Evolutionary conservation across 164 flowering plant species (phyloP).

Genomic region (Annona squamosa): DNA sequence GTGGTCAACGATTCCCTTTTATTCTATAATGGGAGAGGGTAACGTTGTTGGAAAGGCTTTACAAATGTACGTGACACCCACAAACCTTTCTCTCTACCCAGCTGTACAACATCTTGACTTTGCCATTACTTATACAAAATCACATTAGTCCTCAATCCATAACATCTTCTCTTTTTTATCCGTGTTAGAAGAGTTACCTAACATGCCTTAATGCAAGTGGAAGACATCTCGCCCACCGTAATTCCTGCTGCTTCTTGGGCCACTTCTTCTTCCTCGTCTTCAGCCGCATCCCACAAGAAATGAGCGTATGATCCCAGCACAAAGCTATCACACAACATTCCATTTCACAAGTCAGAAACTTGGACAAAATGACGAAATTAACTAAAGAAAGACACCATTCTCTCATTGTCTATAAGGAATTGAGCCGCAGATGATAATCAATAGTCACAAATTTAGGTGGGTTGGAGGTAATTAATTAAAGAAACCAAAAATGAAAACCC

Average conservation of each 20-base stretch:
- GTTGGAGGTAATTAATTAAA: no score
- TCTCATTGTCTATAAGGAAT: no score
- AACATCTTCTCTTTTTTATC: no score
- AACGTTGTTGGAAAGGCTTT: not conserved
- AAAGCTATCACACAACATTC: conserved; percentile 6
- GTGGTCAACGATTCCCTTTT: not conserved
- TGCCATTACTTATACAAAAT: not conserved
- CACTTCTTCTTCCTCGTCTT: conserved; percentile 3
- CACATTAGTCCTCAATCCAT: not conserved
- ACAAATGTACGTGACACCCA: no score
- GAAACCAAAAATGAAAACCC: no score
- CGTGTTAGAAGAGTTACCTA: not conserved
- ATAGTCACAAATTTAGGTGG: no score
- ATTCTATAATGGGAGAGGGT: not conserved
- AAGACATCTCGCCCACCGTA: not conserved
- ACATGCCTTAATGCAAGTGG: conserved; percentile 10
- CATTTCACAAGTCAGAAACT: not conserved
- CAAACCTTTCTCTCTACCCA: not conserved
- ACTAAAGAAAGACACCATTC: no score
- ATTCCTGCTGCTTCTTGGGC: not conserved
- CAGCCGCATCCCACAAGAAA: conserved; percentile 19
- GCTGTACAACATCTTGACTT: not conserved
- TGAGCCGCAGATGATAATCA: no score
- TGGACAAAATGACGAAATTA: not conserved
- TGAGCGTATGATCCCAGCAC: conserved; percentile 19